Conservation (phyloP, 1,284 basidiomycete genomes). For the Athelia psychrophila region DNA sequence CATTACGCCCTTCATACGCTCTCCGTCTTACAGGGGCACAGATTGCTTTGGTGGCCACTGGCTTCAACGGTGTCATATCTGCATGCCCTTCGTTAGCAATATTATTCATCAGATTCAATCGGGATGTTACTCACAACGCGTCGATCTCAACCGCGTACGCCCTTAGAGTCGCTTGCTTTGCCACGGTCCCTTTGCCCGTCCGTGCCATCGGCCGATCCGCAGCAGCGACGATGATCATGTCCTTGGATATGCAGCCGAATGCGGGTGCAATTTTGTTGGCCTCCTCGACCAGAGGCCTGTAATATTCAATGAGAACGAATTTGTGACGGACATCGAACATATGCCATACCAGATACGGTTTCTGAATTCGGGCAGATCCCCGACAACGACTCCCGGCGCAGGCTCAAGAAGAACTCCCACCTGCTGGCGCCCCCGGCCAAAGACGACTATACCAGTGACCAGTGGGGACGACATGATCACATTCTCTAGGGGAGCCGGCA, state of each 20-base stretch:
- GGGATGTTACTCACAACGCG: conserved; percentile 18
- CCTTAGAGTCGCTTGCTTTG: conserved; percentile 20
- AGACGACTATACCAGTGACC: too few species aligned
- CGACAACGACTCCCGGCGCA: conserved; percentile 6
- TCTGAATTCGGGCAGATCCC: too few species aligned
- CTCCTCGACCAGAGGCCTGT: too few species aligned
- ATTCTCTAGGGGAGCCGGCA: too few species aligned
- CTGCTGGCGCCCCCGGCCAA: conserved; percentile 16
- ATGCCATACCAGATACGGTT: too few species aligned
- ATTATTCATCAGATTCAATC: too few species aligned
- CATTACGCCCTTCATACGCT: too few species aligned
- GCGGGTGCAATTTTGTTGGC: conserved; percentile 21
- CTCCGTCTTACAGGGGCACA: too few species aligned
- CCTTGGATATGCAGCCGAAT: conserved; percentile 31
- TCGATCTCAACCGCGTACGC: conserved; percentile 25
- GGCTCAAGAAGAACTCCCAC: conserved; percentile 24
- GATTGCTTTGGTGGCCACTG: too few species aligned
- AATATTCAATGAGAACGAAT: background rate
- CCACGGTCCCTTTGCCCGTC: conserved; percentile 25
- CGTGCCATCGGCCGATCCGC: conserved; percentile 22
- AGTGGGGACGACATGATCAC: conserved; percentile 38
- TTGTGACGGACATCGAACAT: background rate
- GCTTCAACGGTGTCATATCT: too few species aligned
- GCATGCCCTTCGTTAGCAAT: too few species aligned
- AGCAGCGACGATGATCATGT: conserved; percentile 24